These are phyloP conservation scores for Mycena vulgaris DNA, from an alignment of 768 basidiomycete species.

Conservation along the genomic window DNA sequence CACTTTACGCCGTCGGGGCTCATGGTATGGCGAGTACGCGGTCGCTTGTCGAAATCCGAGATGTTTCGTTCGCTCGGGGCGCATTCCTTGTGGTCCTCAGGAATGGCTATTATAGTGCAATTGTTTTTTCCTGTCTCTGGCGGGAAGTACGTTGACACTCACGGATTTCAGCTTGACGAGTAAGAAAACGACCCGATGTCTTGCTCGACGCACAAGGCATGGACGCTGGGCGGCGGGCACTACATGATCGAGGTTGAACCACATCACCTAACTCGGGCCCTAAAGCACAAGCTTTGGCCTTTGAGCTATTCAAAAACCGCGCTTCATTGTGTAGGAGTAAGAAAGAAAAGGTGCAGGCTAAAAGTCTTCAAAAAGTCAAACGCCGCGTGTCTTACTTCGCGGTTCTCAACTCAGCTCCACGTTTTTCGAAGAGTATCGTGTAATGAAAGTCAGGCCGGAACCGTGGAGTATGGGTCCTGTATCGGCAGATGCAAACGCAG, in stretches of 20 bases:
- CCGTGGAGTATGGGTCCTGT: no score
- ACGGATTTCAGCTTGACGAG: background rate
- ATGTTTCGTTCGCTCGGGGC: background rate
- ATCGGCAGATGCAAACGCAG: no score
- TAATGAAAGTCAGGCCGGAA: no score
- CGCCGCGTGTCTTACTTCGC: background rate
- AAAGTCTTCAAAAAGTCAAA: background rate
- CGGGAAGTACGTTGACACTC: background rate
- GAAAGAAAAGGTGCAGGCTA: background rate
- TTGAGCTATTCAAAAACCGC: constrained; percentile 44
- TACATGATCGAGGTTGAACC: background rate
- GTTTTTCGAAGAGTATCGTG: no score
- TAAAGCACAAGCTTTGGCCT: constrained; percentile 28
- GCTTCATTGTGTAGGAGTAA: constrained; percentile 42
- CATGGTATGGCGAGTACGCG: background rate
- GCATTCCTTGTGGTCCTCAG: background rate
- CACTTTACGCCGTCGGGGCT: background rate
- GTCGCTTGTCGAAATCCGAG: background rate
- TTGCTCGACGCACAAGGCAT: background rate
- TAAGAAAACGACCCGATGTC: background rate
- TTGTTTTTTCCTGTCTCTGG: background rate
- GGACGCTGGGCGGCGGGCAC: background rate
- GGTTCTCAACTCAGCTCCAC: background rate
- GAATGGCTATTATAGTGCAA: background rate
- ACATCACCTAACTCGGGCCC: constrained; percentile 8